phyloP scores from a whole-genome alignment of 148 eudicot genomes.

The Oxyria digyna region DNA sequence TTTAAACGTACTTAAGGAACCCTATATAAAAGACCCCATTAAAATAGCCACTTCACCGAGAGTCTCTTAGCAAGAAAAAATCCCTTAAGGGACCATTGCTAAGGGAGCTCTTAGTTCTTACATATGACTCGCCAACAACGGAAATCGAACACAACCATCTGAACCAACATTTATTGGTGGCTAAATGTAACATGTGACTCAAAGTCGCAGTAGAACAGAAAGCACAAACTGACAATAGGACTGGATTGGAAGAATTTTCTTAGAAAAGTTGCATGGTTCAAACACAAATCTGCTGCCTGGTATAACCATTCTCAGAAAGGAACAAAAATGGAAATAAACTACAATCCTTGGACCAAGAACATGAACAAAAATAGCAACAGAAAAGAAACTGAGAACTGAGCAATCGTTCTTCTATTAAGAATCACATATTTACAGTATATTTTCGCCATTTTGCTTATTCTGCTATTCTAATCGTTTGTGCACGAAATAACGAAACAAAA shows the following conservation, averaged over 20 bases:
- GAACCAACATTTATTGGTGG: no score
- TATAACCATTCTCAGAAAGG: background rate
- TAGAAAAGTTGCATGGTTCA: background rate
- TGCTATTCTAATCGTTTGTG: background rate
- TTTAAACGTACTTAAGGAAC: no score
- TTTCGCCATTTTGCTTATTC: background rate
- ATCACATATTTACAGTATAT: constrained; percentile 3
- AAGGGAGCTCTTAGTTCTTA: no score
- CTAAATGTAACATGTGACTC: no score
- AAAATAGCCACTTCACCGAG: no score
- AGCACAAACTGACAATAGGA: background rate
- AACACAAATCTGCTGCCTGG: background rate
- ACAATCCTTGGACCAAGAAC: background rate
- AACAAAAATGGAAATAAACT: background rate
- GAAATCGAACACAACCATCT: no score
- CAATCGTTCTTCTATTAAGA: background rate
- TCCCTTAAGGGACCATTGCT: no score
- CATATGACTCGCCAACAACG: no score
- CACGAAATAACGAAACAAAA: background rate
- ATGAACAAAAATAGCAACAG: background rate
- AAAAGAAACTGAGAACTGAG: background rate
- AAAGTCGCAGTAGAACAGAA: no score
- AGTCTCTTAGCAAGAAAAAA: no score
- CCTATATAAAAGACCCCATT: no score
- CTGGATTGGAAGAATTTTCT: background rate